Evolutionary conservation across 2,329 filamentous ascomycete species (phyloP).

Genomic region (Fusarium penzigii): DNA sequence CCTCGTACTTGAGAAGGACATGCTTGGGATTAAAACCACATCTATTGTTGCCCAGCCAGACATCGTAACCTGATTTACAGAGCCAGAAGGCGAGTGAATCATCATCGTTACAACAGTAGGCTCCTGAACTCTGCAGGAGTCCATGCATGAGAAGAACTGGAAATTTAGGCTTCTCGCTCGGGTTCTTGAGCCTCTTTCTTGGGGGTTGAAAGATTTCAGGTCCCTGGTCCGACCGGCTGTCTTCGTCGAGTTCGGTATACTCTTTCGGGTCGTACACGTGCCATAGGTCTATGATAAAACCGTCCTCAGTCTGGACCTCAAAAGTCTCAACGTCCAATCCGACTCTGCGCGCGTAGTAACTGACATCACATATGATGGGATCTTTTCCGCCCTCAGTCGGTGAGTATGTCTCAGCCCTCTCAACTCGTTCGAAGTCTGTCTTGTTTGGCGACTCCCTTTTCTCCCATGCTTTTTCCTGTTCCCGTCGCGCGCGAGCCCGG

Average conservation of each 20-base stretch:
- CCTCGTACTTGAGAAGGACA: slow-evolving; percentile 65
- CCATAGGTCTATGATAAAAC: slow-evolving; percentile 86
- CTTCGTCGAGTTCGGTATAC: slow-evolving; percentile 54
- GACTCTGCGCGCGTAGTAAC: slow-evolving; percentile 84
- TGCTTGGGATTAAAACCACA: slow-evolving; percentile 84
- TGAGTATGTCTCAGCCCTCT: slow-evolving; percentile 57
- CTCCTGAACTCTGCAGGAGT: slow-evolving; percentile 81
- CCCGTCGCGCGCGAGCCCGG: slow-evolving; percentile 55
- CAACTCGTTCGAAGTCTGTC: slow-evolving; percentile 44
- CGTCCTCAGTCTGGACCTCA: slow-evolving; percentile 88
- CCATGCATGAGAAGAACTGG: slow-evolving; percentile 88
- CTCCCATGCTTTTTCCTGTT: slow-evolving; percentile 65
- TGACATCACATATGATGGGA: slow-evolving; percentile 73
- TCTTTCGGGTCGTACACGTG: slow-evolving; percentile 85
- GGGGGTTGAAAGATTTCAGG: slow-evolving; percentile 61
- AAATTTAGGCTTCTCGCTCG: slow-evolving; percentile 59
- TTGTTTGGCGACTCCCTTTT: slow-evolving; percentile 40
- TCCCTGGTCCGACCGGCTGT: slow-evolving; percentile 52
- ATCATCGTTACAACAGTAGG: slow-evolving; percentile 89
- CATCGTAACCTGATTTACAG: slow-evolving; percentile 88
- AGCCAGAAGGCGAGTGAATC: slow-evolving; percentile 89
- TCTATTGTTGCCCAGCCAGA: slow-evolving; percentile 93
- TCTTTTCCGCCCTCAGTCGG: slow-evolving; percentile 82
- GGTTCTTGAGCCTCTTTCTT: slow-evolving; percentile 38
- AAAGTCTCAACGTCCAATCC: slow-evolving; percentile 84